Evolutionary conservation across 768 basidiomycete genomes (phyloP).

Genomic region (Kondoa subrosea): DNA sequence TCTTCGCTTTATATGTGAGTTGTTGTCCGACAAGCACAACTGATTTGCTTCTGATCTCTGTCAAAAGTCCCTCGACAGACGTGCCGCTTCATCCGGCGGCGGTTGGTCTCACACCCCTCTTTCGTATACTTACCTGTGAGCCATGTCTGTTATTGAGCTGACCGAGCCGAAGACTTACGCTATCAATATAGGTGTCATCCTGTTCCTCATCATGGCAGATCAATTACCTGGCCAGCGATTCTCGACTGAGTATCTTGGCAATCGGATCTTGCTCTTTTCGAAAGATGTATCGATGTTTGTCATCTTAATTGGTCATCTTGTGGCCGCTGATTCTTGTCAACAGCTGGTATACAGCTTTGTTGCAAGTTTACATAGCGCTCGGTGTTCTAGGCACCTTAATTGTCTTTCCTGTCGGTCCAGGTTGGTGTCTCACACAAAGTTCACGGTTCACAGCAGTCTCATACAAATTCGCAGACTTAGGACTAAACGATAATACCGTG

Average conservation of each 20-base stretch:
- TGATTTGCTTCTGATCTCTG: too few relatives aligned
- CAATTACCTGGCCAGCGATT: not conserved
- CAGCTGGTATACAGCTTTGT: not conserved
- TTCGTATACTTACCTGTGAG: not conserved
- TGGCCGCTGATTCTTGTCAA: not conserved
- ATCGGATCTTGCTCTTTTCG: not conserved
- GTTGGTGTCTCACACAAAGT: not conserved
- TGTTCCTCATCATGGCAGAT: not conserved
- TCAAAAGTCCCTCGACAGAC: not conserved
- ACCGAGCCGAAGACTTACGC: not conserved
- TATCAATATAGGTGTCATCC: not conserved
- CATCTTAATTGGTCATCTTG: not conserved
- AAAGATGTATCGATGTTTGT: not conserved
- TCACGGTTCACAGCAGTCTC: too few relatives aligned
- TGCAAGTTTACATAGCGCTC: not conserved
- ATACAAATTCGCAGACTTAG: too few relatives aligned
- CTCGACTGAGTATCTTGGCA: not conserved
- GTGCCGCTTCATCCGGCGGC: not conserved
- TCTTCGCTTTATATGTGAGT: not conserved
- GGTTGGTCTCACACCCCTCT: not conserved
- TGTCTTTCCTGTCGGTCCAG: not conserved
- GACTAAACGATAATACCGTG: not conserved
- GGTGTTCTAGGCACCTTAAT: not conserved
- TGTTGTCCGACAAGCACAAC: too few relatives aligned
- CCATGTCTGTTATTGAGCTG: too few relatives aligned